Evolutionary conservation across 371 early-diverging fungal species (phyloP), one percentile per base, ranked within the genome.

Genomic region (Dinochytrium kinnereticum): DNA sequence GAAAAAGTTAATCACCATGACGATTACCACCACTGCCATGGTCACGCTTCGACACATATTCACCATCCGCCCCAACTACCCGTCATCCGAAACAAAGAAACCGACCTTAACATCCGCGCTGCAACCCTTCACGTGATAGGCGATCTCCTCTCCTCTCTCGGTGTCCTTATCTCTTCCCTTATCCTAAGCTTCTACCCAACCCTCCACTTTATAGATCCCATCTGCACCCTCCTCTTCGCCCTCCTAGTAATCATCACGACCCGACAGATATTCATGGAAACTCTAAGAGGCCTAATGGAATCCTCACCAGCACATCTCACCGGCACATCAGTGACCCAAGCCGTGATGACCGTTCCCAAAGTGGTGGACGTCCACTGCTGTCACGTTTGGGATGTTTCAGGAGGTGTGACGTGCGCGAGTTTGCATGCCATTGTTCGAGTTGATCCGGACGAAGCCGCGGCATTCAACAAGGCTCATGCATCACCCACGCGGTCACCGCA

Each of bases 61-160:
- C 59, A 57, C 59, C 7, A 57, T 26, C 59, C 7, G 10, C 59
- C 7, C 7, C 59, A 24, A 24, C 7, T 10, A 24, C 59, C 7
- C 59, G 24, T 26, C 30, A 7, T 10, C 59, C 7, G 13, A 24
- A 10, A 21, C 59, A 7, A 57, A 7, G 13, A 10, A 7, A 10
- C 7, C 7, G 30, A 57, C 24, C 7, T 26, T 10, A 96, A 96
- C 80, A 92, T 95, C 93, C 90, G 85, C 68, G 96, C 95, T 37
- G 94, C 96, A 28, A 93, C 94, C 82, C 84, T 97, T 40, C 98
- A 98, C 84, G 93, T 96, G 38, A 75, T 97, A 31, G 98, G 98
- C 34, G 98, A 98, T 82, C 89, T 94, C 19, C 82, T 96, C 26
- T 94, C 93, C 49, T 94, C 93, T 57, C 82, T 95, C 31, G 98